A percentile compares a stretch with the other conserved stretches of the same genome.
Conservation (phyloP, 129 eudicot species). For the Flaveria bidentis region DNA sequence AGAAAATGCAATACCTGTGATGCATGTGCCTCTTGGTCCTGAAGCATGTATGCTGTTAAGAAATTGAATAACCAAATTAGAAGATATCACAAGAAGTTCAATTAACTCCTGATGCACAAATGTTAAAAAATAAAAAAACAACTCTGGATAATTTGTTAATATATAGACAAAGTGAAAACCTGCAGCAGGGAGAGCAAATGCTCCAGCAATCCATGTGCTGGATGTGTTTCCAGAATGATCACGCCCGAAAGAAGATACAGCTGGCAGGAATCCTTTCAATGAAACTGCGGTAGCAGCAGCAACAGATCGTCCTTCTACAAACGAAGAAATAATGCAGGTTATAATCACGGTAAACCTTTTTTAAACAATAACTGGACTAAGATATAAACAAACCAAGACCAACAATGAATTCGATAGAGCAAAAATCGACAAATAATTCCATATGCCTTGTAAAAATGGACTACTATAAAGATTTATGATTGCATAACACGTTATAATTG, state of each 20-base stretch:
- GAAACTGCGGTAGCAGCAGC: constrained; percentile 73
- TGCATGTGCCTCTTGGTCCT: constrained; percentile 90
- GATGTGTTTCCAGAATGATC: constrained; percentile 59
- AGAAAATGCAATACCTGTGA: constrained; percentile 54
- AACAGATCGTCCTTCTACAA: constrained; percentile 67
- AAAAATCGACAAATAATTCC: background rate
- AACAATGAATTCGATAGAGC: background rate
- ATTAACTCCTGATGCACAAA: background rate
- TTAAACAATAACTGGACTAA: background rate
- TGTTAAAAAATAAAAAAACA: background rate
- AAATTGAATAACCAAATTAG: constrained; percentile 3
- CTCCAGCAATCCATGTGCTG: constrained; percentile 69
- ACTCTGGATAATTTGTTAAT: background rate
- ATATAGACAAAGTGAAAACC: constrained; percentile 36
- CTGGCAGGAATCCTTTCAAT: constrained; percentile 55
- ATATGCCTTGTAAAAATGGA: background rate
- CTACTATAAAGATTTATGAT: background rate
- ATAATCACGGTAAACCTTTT: too few species aligned
- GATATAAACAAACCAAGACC: background rate
- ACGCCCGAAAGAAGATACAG: constrained; percentile 65
- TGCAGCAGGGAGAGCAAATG: constrained; percentile 91
- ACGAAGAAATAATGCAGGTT: background rate
- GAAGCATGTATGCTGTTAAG: constrained; percentile 78
- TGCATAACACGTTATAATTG: background rate
- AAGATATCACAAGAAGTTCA: constrained; percentile 9